Base-by-base conservation (phyloP, 2,329 filamentous ascomycete genomes). In the Sarocladiaceae sp. region DNA sequence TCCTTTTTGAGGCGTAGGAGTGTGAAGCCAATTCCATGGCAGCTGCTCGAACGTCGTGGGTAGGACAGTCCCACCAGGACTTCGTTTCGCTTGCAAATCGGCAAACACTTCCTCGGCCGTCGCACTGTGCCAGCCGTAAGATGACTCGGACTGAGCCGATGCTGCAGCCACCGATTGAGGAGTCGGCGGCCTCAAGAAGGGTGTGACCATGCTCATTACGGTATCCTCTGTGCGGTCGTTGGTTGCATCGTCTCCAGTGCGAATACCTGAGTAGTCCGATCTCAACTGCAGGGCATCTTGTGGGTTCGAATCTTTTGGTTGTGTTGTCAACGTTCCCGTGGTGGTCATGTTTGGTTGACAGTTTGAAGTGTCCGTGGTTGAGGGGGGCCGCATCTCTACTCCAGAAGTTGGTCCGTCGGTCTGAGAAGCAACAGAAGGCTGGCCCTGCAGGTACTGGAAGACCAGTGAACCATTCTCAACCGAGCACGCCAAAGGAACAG, bases 91-190 rank as follows among this genome's bases (percentile, higher is more conserved):
- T 12, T 56, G 59, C 33, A 67, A 53, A 33, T 65, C 59, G 21
- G 64, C 70, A 50, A 77, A 75, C 2, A 74, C 51, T 15, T 74
- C 73, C 39, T 74, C 69, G 20, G 74, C 70, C 6, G 70, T 74
- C 3, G 63, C 56, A 9, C 69, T 72, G 52, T 73, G 68, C 73
- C 79, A 76, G 13, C 72, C 76, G 48, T 78, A 79, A 2, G 71
- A 76, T 3, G 71, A 63, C 31, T 75, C 70, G 6, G 23, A 27
- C 10, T 21, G 6, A 4, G 21, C 16, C 4, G 37, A 29, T 57
- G 58, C 2, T 59, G 56, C 3, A 58, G 58, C 15, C 40, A 33
- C 51, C 15, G 62, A 58, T 33, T 67, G 62, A 6, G 67, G 63
- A 48, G 73, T 64, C 20, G 70, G 65, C 41, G 67, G 70, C 40